Percentiles rank a stretch among this genome's conserved stretches.
Conservation (phyloP, 2,329 filamentous ascomycete species). For the Nannizziopsis barbatae region DNA sequence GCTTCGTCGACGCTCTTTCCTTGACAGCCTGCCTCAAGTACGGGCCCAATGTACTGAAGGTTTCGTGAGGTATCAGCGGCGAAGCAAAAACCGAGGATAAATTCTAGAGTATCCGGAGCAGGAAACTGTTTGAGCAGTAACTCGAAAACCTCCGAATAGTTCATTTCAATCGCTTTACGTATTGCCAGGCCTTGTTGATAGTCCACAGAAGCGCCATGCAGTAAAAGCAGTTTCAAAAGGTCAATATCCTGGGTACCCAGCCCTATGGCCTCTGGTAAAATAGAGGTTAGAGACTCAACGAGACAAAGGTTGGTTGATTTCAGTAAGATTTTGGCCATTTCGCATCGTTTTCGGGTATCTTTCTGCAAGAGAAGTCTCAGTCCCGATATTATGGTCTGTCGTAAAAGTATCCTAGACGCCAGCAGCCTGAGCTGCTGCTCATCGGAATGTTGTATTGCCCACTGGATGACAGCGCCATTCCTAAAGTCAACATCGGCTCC, state of each 20-base stretch:
- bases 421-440: constrained; percentile 15
- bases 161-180: constrained; percentile 11
- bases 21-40: constrained; percentile 18
- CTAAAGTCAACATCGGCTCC: constrained; percentile 16
- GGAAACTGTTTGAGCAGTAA: constrained; percentile 13
- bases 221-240: constrained; percentile 15
- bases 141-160: constrained; percentile 12
- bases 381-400: constrained; percentile 10
- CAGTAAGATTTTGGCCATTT: constrained; percentile 15
- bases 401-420: constrained; percentile 11
- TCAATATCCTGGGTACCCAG: constrained; percentile 7
- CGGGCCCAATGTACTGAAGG: constrained; percentile 15
- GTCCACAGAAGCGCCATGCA: constrained; percentile 15
- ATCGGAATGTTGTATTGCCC: constrained; percentile 13
- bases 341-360: constrained; percentile 5
- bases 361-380: constrained; percentile 10
- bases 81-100: constrained; percentile 12
- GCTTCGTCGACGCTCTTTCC: constrained; percentile 13
- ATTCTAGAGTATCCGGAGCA: constrained; percentile 11
- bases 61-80: constrained; percentile 3
- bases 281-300: constrained; percentile 6
- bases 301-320: constrained; percentile 9
- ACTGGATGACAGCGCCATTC: constrained; percentile 14
- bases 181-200: constrained; percentile 14
- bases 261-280: constrained; percentile 11